phyloP scores from a whole-genome alignment of 805 yeast species.

The Candida wancherniae region DNA sequence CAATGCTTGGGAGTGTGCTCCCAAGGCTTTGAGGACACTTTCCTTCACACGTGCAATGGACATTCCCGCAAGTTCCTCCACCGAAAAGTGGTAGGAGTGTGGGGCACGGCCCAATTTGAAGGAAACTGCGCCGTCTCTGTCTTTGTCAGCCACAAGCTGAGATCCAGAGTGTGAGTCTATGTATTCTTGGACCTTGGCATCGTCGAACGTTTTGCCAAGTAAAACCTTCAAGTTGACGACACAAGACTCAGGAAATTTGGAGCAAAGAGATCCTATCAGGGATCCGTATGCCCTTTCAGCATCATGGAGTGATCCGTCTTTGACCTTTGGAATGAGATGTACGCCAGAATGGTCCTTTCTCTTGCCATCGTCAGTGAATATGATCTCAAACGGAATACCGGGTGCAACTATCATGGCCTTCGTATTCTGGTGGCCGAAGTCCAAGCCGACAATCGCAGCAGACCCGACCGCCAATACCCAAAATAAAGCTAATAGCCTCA shows the following conservation, averaged over 20 bases:
- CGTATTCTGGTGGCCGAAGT: constrained; percentile 80
- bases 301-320: constrained; percentile 31
- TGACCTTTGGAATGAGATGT: constrained; percentile 45
- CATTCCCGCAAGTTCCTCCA: constrained; percentile 88
- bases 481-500: constrained; percentile 13
- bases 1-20: constrained; percentile 43
- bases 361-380: constrained; percentile 85
- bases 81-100: constrained; percentile 31
- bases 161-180: constrained; percentile 57
- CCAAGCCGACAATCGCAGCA: constrained; percentile 80
- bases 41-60: constrained; percentile 55
- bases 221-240: constrained; percentile 64
- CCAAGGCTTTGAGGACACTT: constrained; percentile 62
- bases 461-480: constrained; percentile 15
- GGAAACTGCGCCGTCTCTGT: constrained; percentile 48
- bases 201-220: constrained; percentile 57
- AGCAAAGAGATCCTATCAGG: constrained; percentile 60
- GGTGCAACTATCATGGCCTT: constrained; percentile 91
- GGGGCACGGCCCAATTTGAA: constrained; percentile 42
- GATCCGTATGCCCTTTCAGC: constrained; percentile 76
- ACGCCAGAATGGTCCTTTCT: constrained; percentile 84
- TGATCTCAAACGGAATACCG: constrained; percentile 79
- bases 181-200: constrained; percentile 45
- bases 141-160: constrained; percentile 35
- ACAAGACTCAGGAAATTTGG: constrained; percentile 70